Base-by-base conservation (phyloP, 257 asterid species). In the Prunella vulgaris region DNA sequence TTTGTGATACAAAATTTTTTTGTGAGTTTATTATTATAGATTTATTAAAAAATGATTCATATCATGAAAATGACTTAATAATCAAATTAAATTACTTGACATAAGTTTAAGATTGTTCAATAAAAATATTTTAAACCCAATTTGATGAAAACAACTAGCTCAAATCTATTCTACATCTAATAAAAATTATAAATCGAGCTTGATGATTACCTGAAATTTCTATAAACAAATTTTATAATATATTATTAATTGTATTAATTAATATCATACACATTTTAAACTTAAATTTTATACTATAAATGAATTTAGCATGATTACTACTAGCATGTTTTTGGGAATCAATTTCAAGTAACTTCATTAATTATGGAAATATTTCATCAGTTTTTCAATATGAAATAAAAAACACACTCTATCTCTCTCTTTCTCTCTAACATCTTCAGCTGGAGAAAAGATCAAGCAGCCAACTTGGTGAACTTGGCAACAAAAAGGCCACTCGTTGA, bases 401-500 rank as follows among this genome's bases (percentile, higher is more conserved):
- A 7, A 10, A n/a, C 21, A 4, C n/a, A n/a, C n/a, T n/a, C n/a
- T n/a, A n/a, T n/a, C 53, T 14, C 22, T n/a, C 18, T 1, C 51
- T 42, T 17, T 42, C 68, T 40, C 37, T 65, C 30, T 46, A 6
- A 18, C 52, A 61, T n/a, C 44, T 72, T 56, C 38, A 54, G 51
- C 22, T 54, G 46, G 35, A 25, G 35, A 53, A 71, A 71, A 37
- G 35, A 66, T 71, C 62, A 72, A 61, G 66, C 52, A 8, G 67
- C 65, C 79, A 73, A 38, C 77, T 90, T 92, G 66, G 83, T 84
- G 87, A 93, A 87, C 84, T 93, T 93, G 2, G 98, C 96, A 64
- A 90, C 73, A 71, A 93, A 93, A 58, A 90, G 90, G 30, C 97
- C 96, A 72, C 97, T 93, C 0, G 98, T 93, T 51, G 79, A 72